Evolutionary conservation across 768 basidiomycete species (phyloP), one percentile per base, ranked within the genome.

Genomic region (Auricularia heimuer): DNA sequence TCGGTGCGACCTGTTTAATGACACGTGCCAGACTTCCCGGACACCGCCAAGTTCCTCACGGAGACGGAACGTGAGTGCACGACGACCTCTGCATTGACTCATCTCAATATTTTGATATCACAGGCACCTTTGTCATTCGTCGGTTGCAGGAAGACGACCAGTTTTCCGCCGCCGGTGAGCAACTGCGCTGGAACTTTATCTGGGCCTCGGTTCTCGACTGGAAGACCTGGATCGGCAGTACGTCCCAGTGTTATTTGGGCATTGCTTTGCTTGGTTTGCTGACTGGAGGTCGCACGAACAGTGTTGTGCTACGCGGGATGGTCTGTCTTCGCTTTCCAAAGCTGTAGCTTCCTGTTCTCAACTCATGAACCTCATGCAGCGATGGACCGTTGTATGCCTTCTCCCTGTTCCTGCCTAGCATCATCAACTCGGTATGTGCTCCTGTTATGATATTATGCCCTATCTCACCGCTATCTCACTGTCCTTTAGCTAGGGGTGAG

Each of bases 341-440:
- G 29, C 29, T 29, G 29, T 29, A 29, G 47, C 14, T 18, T 51
- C 18, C 47, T 6, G 18, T 4, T 33, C 16, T 21, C 65, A 68
- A 54, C 37, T 54, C 24, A 66, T 65, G 18, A 45, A 18, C 44
- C 21, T 21, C 47, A 14, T 51, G 21, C 12, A 75, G 74, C 56
- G 85, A 85, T 71, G 85, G 80, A 74, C 88, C 89, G 0, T 73
- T 92, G 56, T 92, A 91, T 68, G 87, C 89, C 0, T 90, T 91
- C 73, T 80, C 88, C 24, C 74, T 91, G 56, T 92, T 92, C 79
- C 75, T 90, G 63, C 90, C 90, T 0, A 88, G 84, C 54, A 90
- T 92, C 71, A 91, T 90, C 73, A 85, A 82, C 66, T 60, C 64
- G 18, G 56, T 60, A 34, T 29, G 56, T 24, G 14, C 18, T 24